Evolutionary conservation across 306 rosid species (phyloP), one percentile per base, ranked within the genome.

Genomic region (Malus orientalis): DNA sequence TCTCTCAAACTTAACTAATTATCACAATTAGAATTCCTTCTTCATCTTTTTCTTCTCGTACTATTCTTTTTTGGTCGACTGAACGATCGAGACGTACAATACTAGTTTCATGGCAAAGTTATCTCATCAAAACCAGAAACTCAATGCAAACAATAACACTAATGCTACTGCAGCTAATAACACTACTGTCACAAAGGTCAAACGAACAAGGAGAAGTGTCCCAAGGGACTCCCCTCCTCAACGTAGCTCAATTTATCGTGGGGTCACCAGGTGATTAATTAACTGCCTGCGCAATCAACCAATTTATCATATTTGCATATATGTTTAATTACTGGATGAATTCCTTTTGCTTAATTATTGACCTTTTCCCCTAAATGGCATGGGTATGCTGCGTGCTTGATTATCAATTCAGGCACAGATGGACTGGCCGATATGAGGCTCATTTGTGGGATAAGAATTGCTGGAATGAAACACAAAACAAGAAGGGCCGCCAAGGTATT

Each of bases 371-470:
- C 54, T 14, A 49, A 49, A 49, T 49, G 19, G 20, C 54, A 49
- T 49, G 54, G 54, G 54, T 49, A 15, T 15, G 54, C 19, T 49
- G 54, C 19, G 54, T 15, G 19, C 54, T 49, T 49, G 54, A 15
- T 49, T 49, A 49, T 49, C 54, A 13, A 8, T 44, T 66, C 47
- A 90, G 97, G 76, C 97, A 90, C 75, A 84, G 93, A 19, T 92
- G 96, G 97, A 92, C 97, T 4, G 96, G 97, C 19, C 84, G 97
- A 36, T 92, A 87, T 20, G 97, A 92, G 61, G 97, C 97, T 86
- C 97, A 92, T 81, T 83, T 90, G 84, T 92, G 97, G 97, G 97
- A 92, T 65, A 92, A 87, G 85, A 88, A 87, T 84, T 87, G 93
- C 77, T 90, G 96, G 96, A 92, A 92, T 83, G 89, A 90, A 78